Percentiles rank a stretch among this genome's conserved stretches.
phyloP scores from a whole-genome alignment of 1,284 basidiomycete species.

The Pulchroboletus neoregius region DNA sequence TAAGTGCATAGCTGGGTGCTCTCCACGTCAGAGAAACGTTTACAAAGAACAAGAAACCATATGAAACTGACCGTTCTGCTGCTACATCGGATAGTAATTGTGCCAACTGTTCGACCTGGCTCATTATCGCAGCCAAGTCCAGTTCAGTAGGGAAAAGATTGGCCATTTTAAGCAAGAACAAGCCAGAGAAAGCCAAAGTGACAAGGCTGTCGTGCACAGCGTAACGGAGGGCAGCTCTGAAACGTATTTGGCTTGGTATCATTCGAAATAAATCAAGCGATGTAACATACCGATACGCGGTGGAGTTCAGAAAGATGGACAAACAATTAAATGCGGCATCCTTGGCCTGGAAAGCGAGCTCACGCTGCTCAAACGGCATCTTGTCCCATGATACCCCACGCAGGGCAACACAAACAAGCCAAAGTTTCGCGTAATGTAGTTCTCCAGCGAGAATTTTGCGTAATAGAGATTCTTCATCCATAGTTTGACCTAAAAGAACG shows the following conservation, averaged over 20 bases:
- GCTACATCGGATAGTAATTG: conserved; percentile 81
- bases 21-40: conserved; percentile 10
- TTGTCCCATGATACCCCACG: conserved; percentile 91
- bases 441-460: conserved; percentile 85
- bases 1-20: conserved; percentile 70
- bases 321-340: conserved; percentile 85
- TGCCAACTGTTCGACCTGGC: conserved; percentile 80
- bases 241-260: conserved; percentile 4
- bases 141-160: conserved; percentile 80
- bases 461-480: conserved; percentile 80
- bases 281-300: conserved; percentile 62
- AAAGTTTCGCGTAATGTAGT: conserved; percentile 87
- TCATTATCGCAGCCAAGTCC: conserved; percentile 68
- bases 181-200: conserved; percentile 86
- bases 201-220: conserved; percentile 92
- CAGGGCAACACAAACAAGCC: conserved; percentile 89
- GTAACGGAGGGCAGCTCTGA: conserved; percentile 77
- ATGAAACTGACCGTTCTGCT: conserved; percentile 64
- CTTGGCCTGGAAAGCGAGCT: conserved; percentile 91
- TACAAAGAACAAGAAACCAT: background rate
- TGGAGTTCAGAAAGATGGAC: conserved; percentile 72
- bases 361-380: conserved; percentile 90
- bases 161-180: conserved; percentile 91
- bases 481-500: conserved; percentile 53
- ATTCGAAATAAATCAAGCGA: conserved; percentile 1